Evolutionary conservation across 163 green algal species (phyloP), one percentile per base, ranked within the genome.

Genomic region (Coccomyxa subellipsoidea): DNA sequence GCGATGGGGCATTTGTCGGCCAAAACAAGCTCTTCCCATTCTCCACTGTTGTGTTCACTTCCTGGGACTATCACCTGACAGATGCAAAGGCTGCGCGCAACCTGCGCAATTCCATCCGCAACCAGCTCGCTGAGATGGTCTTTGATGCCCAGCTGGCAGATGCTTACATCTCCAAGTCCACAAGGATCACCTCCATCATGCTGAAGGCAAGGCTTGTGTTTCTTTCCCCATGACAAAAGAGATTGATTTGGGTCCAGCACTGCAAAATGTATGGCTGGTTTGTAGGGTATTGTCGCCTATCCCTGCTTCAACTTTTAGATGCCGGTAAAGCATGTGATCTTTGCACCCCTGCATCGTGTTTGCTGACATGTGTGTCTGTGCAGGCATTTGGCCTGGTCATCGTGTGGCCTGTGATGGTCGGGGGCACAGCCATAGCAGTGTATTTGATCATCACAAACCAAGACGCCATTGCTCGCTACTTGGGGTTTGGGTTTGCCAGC

Each of bases 51-150:
- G 84, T 90, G 32, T 90, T 90, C 72, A 78, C 81, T 7, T 85
- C 75, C 35, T 90, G 86, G 86, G 86, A 90, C 82, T 90, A 84
- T 39, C 86, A 90, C 80, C 38, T 90, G 38, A 87, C 82, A 27
- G 77, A 88, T 34, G 23, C 38, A n/a, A 39, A 75, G 4, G 81
- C 86, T 2, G 82, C 84, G 0, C 34, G 40, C 69, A 88, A 86
- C 38, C 79, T 90, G 77, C 83, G 84, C 32, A 79, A 78, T 31
- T 83, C 82, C 69, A 88, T 90, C 35, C 76, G 84, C 25, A 86
- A 86, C 29, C 86, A 88, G 82, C 80, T 90, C 15, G 79, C 77
- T 59, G 85, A 89, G 71, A 87, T 89, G 83, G 73, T 89, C 9
- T 82, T 87, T 77, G 85, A 89, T 32, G 81, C 83, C 23, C 8